Base-by-base conservation (phyloP, 139 green algal genomes). In the Asterochloris erici region DNA sequence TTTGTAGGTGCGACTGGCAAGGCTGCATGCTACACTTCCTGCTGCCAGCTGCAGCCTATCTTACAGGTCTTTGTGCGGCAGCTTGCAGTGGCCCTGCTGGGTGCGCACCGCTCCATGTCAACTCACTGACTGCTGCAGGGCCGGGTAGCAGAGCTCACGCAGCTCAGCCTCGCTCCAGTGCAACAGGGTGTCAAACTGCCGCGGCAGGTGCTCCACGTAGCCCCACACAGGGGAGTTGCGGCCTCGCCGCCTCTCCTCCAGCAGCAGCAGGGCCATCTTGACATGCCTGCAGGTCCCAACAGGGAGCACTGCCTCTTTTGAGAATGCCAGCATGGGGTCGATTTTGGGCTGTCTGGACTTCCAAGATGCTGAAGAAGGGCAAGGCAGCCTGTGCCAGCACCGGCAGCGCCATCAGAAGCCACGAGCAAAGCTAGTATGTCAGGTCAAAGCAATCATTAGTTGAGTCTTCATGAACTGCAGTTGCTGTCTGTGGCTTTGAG, bases 151-250 rank as follows among this genome's bases (percentile, higher is more conserved):
- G 47, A 97, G 85, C 75, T 87, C 27, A 66, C 86, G 80, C 77
- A 97, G 71, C 80, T 92, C 85, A 24, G 82, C 78, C 0, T 88
- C 77, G 12, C 73, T 77, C 94, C 94, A 98, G 24, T 88, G 84
- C 60, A 95, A 81, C 4, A 93, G 92, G 0, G 89, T 87, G 63
- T 94, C 89, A 28, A 95, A 87, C 11, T 63, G 79, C 14, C 75
- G 14, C 0, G 94, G 94, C 54, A 98, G 89, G 82, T 92, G 85
- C 77, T 88, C 68, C 0, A 97, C 24, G 85, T 95, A 98, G 26
- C 74, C 71, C 14, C 69, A 80, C 16, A 95, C 79, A 9, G 63
- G 23, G 0, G 90, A 92, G 11, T 68, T 17, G 0, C 60, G 1
- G 0, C 91, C 92, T 68, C 83, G 82, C 15, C 66, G 54, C 68